Percentiles rank a stretch among this genome's conserved stretches.
These are phyloP conservation scores for Spinacia oleracea DNA, from an alignment of 179 eudicot species.

Conservation along the genomic window DNA sequence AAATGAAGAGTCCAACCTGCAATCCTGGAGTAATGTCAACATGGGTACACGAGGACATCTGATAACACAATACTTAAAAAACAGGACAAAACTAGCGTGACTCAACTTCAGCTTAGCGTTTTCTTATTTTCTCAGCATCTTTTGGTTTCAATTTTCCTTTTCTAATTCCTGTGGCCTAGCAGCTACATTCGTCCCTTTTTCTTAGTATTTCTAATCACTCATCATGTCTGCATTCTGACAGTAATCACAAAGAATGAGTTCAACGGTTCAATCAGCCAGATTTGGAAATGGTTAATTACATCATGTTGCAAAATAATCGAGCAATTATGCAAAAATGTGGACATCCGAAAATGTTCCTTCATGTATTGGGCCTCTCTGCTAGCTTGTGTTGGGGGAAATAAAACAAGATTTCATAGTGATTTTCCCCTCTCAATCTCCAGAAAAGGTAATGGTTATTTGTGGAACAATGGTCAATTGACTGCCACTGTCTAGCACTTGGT, in stretches of 20 bases:
- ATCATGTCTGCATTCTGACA: background rate
- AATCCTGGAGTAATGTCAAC: background rate
- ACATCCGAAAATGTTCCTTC: background rate
- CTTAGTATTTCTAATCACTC: background rate
- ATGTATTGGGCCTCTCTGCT: background rate
- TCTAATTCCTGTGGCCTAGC: background rate
- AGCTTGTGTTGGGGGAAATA: background rate
- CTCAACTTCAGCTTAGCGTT: background rate
- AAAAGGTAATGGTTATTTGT: background rate
- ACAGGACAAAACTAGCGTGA: background rate
- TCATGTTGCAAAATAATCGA: background rate
- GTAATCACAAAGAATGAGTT: background rate
- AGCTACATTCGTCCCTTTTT: background rate
- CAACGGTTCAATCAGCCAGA: background rate
- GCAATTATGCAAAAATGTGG: background rate
- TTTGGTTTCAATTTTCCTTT: background rate
- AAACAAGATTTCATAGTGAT: background rate
- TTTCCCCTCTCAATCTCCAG: background rate
- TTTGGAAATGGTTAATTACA: background rate
- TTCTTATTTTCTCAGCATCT: background rate
- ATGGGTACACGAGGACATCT: background rate
- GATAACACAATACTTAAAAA: background rate
- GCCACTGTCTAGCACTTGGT: background rate
- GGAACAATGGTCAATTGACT: background rate
- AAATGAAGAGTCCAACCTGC: background rate